phyloP scores from a whole-genome alignment of 306 rosid species.

The Argentina anserina region DNA sequence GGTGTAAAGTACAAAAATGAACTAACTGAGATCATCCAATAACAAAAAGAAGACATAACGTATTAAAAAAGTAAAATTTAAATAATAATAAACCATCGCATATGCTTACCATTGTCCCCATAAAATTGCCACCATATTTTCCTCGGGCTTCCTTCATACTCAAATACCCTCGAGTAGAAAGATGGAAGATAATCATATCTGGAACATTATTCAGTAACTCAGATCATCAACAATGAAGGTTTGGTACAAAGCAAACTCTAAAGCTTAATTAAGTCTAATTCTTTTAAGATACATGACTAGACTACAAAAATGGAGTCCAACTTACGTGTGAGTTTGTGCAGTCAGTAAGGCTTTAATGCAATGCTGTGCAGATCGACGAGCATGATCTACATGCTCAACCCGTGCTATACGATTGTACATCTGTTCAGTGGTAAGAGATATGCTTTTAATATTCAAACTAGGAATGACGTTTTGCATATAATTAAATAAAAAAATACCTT shows the following conservation, averaged over 20 bases:
- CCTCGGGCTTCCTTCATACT: conserved; percentile 82
- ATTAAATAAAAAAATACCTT: conserved; percentile 48
- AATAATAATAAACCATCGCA: not conserved
- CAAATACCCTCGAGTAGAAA: conserved; percentile 92
- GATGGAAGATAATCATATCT: conserved; percentile 94
- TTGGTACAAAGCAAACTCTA: conserved; percentile 10
- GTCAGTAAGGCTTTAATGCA: conserved; percentile 70
- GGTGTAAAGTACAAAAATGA: conserved; percentile 4
- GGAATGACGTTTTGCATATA: not conserved
- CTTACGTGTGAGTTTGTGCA: conserved; percentile 69
- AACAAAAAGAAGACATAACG: not conserved
- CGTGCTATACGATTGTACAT: conserved; percentile 70
- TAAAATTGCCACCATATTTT: conserved; percentile 97
- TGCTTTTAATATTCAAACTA: conserved; percentile 21
- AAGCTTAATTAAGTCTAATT: not conserved
- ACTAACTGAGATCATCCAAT: not conserved
- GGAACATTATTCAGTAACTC: conserved; percentile 5
- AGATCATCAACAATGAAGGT: conserved; percentile 18
- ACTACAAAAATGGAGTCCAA: conserved; percentile 20
- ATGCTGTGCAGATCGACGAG: conserved; percentile 85
- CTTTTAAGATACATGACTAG: not conserved
- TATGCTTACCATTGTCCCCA: conserved; percentile 72
- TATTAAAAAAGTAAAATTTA: not conserved
- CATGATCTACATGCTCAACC: conserved; percentile 97
- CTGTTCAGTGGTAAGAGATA: conserved; percentile 37